Base-by-base conservation (phyloP, 805 yeast species). In the Nematodospora valgi region DNA sequence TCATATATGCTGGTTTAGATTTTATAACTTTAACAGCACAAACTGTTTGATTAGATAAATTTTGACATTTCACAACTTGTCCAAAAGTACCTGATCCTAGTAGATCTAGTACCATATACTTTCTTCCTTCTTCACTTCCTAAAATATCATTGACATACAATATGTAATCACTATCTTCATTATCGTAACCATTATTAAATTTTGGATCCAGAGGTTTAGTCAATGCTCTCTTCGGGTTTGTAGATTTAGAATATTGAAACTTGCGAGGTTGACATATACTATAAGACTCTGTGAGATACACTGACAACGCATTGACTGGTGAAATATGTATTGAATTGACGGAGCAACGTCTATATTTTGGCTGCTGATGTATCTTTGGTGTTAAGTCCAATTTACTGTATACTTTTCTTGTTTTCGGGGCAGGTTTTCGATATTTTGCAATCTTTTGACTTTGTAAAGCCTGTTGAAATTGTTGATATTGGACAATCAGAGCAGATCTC, bases 81-180 rank as follows among this genome's bases (percentile, higher is more conserved):
- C 98, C 98, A 69, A 93, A 93, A 1, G 98, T 89, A 2, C 99
- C 99, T 43, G 89, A 91, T 1, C 99, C 99, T 27, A 93, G 62
- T 11, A 93, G 71, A 58, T 91, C 98, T 39, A 93, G 64, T 4
- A 93, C 96, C 51, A 93, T 70, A 55, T 89, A 91, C 53, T 86
- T 84, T 36, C 89, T 70, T 39, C 86, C 89, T 45, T 86, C 93
- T 47, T 83, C 86, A 3, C 78, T 71, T 4, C 98, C 98, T 26
- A 93, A 64, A 16, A 93, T 80, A 56, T 94, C 98, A 57, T 94
- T 93, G 15, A 93, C 98, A 47, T 88, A 91, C 13, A 94, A 64
- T 37, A 93, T 91, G 54, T 89, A 91, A 61, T 93, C 96, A 54
- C 84, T 78, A 38, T 87, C 88, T 43, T 78, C 82, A 56, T 93